Percentiles rank a stretch among this genome's conserved stretches.
Conservation (phyloP, 495 filamentous ascomycete species). For the Umbilicaria muhlenbergii region DNA sequence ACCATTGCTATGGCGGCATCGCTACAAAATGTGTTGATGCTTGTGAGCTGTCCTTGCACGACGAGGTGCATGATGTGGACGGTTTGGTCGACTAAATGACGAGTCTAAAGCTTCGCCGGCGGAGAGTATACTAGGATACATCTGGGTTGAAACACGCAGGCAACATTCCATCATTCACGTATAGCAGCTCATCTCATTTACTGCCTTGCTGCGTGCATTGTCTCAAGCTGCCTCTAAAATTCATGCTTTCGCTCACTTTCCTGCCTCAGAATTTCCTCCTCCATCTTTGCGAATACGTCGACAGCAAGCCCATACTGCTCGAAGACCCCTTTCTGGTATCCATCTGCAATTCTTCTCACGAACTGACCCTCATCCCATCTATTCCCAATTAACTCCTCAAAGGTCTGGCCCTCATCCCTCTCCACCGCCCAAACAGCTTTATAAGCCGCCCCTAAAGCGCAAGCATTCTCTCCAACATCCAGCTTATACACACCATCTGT, state of each 20-base stretch:
- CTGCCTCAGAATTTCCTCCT: constrained; percentile 43
- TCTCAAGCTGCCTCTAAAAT: too few relatives aligned
- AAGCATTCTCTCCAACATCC: constrained; percentile 92
- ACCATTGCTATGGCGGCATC: too few relatives aligned
- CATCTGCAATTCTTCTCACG: constrained; percentile 65
- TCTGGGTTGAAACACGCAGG: too few relatives aligned
- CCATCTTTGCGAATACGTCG: constrained; percentile 66
- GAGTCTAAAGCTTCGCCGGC: too few relatives aligned
- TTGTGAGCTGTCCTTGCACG: too few relatives aligned
- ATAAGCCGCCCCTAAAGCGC: constrained; percentile 88
- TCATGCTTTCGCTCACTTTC: constrained; percentile 7
- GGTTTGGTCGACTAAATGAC: too few relatives aligned
- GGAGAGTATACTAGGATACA: too few relatives aligned
- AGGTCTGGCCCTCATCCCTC: constrained; percentile 48
- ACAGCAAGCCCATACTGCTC: constrained; percentile 61
- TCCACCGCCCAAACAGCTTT: constrained; percentile 90
- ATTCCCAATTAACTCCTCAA: constrained; percentile 69
- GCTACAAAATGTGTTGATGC: too few relatives aligned
- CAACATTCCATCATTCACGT: too few relatives aligned
- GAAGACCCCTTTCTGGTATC: constrained; percentile 60
- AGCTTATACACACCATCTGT: constrained; percentile 79
- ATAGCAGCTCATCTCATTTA: too few relatives aligned
- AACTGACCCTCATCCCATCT: constrained; percentile 78
- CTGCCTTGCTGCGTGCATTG: too few relatives aligned
- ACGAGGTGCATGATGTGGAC: too few relatives aligned